Evolutionary conservation across 345 rosid genomes (phyloP), one percentile per base, ranked within the genome.

Genomic region (Eucalyptus cloeziana): DNA sequence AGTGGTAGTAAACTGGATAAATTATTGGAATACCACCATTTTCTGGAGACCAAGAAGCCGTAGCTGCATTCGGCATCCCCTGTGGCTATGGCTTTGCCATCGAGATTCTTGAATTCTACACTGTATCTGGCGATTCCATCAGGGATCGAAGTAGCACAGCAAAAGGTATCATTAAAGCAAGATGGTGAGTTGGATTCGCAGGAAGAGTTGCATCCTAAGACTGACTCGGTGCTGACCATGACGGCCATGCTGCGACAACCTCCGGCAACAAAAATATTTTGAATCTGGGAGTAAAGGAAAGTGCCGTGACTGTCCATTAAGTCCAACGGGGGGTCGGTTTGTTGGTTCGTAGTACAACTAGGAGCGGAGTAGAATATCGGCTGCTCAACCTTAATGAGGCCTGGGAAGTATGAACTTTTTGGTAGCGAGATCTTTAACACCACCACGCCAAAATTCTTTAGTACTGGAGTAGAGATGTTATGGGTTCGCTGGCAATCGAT

Each of bases 251-350:
- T 33, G 44, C 19, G 13, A 33, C 13, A 71, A 71, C 81, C 25
- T 71, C 81, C 81, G 13, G 81, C 1, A 2, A 71, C 81, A 71
- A 71, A 33, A 71, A 0, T 0, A 7, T 33, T 71, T 33, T 2
- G 2, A 2, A 6, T 71, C 43, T 0, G 11, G 25, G 45, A 69
- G 80, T 9, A 69, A 5, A 0, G 0, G 13, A 33, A 1, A 1
- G 0, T 0, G 4, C 0, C 7, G 24, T 9, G 0, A 33, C 44
- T 17, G 3, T 5, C 0, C 0, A 0, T 12, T 5, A 69, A 69
- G 80, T 17, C 2, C 44, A 9, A 2, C 37, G 0, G 13, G 44
- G 25, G 2, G 6, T 33, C 25, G 4, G 0, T 4, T 31, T 69
- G 24, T 43, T 17, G 81, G 44, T 0, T 69, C 4, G 13, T 10